Percentiles rank a stretch among this genome's conserved stretches.
Evolutionary conservation across 2,329 filamentous ascomycete genomes (phyloP).

Genomic region (Colletotrichum musicola): DNA sequence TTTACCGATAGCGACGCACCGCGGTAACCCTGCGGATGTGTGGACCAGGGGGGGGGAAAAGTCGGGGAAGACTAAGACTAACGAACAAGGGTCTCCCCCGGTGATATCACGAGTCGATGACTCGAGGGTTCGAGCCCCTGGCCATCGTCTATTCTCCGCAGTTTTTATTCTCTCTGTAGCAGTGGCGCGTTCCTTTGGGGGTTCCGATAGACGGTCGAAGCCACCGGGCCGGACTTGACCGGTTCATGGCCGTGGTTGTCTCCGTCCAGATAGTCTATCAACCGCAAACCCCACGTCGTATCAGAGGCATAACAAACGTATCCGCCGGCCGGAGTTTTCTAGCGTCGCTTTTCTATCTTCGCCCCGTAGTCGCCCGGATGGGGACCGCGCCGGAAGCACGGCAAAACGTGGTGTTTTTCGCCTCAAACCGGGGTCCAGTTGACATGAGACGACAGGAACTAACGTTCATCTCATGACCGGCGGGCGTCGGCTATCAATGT

Average conservation of each 20-base stretch:
- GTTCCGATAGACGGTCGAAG: slow-evolving; percentile 16
- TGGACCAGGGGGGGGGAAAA: slow-evolving; percentile 9
- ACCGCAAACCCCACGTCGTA: slow-evolving; percentile 20
- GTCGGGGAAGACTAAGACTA: slow-evolving; percentile 23
- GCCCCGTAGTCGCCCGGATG: slow-evolving; percentile 7
- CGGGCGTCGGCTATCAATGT: slow-evolving; percentile 30
- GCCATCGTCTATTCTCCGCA: slow-evolving; percentile 30
- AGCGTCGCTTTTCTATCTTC: background rate
- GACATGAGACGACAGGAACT: background rate
- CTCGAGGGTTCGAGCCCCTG: slow-evolving; percentile 10
- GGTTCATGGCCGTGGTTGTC: slow-evolving; percentile 1
- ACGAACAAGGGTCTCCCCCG: slow-evolving; percentile 17
- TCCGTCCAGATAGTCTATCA: slow-evolving; percentile 5
- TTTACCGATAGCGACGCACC: background rate
- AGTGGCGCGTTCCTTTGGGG: background rate
- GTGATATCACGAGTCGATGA: slow-evolving; percentile 18
- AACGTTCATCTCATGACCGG: slow-evolving; percentile 19
- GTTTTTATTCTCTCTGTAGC: background rate
- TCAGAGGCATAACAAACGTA: background rate
- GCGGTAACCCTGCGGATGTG: slow-evolving; percentile 1
- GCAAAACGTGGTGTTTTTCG: slow-evolving; percentile 24
- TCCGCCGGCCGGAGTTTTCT: background rate
- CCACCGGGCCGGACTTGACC: slow-evolving; percentile 32
- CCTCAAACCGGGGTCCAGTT: slow-evolving; percentile 7
- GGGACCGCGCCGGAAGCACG: background rate